These are phyloP conservation scores for Scleroderma bovista DNA, from an alignment of 768 basidiomycete species.

Conservation along the genomic window DNA sequence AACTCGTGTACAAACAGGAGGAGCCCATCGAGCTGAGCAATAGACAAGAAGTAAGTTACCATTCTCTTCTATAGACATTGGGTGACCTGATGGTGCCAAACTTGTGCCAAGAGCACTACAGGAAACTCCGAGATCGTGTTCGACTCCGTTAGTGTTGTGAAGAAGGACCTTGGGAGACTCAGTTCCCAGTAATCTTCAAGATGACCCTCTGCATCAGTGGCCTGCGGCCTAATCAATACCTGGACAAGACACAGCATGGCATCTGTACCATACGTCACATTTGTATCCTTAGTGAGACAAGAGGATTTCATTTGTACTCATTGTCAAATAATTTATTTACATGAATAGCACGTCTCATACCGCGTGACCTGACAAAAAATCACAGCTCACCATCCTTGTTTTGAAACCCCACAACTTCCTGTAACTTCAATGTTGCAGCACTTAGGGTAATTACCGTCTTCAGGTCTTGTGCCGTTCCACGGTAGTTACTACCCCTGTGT, in stretches of 20 bases:
- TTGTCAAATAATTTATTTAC: neutral
- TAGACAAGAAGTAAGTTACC: conserved; percentile 5
- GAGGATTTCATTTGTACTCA: neutral
- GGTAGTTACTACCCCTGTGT: too few relatives aligned
- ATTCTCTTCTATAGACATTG: neutral
- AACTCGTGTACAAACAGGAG: conserved; percentile 6
- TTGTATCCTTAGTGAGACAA: neutral
- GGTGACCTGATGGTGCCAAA: neutral
- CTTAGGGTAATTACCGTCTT: too few relatives aligned
- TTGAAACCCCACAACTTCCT: too few relatives aligned
- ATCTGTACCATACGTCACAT: neutral
- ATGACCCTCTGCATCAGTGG: neutral
- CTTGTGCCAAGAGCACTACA: conserved; percentile 7
- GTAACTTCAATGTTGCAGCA: too few relatives aligned
- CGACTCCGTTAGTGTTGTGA: conserved; percentile 14
- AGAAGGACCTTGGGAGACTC: conserved; percentile 8
- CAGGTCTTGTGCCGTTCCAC: too few relatives aligned
- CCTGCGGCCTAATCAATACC: neutral
- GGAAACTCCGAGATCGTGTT: conserved; percentile 16
- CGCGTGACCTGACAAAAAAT: too few relatives aligned
- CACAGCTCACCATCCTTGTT: too few relatives aligned
- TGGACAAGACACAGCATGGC: neutral
- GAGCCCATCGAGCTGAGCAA: conserved; percentile 6
- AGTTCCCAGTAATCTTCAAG: neutral
- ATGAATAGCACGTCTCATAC: neutral